Conservation (phyloP, 352 stramenopile genomes). For the Globisporangium spiculum region DNA sequence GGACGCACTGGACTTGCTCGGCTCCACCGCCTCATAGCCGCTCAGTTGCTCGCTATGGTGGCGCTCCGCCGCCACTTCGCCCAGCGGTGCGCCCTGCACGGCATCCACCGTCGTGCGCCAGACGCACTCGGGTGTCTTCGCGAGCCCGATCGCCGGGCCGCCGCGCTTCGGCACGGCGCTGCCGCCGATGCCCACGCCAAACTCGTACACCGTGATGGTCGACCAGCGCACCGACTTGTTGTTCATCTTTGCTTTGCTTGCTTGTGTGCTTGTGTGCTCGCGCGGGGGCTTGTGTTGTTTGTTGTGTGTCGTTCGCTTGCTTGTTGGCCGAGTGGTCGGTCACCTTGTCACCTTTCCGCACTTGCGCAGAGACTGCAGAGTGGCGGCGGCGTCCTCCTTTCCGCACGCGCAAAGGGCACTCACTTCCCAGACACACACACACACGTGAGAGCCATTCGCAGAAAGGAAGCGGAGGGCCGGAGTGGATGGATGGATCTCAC, state of each 20-base stretch:
- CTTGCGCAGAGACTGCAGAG: not conserved
- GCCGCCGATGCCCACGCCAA: conserved; percentile 48
- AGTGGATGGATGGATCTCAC: conserved; percentile 13
- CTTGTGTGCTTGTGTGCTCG: not conserved
- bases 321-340: not conserved
- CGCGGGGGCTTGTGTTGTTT: not conserved
- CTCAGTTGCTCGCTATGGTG: not conserved
- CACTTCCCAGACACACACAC: not conserved
- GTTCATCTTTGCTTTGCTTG: conserved; percentile 4
- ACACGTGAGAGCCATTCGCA: conserved; percentile 11
- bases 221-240: conserved; percentile 52
- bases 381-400: not conserved
- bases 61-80: conserved; percentile 6
- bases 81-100: conserved; percentile 15
- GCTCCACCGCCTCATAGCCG: not conserved
- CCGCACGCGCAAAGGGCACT: not conserved
- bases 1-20: not conserved
- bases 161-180: conserved; percentile 49
- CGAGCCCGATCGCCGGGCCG: conserved; percentile 50
- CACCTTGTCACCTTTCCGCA: conserved; percentile 5
- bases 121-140: conserved; percentile 32
- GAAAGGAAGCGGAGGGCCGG: conserved; percentile 5
- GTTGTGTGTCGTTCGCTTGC: not conserved
- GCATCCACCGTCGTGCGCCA: conserved; percentile 48
- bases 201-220: conserved; percentile 69